phyloP scores from a whole-genome alignment of 2,329 filamentous ascomycete species.

The Ophiognomonia clavigignenti-juglandacearum region DNA sequence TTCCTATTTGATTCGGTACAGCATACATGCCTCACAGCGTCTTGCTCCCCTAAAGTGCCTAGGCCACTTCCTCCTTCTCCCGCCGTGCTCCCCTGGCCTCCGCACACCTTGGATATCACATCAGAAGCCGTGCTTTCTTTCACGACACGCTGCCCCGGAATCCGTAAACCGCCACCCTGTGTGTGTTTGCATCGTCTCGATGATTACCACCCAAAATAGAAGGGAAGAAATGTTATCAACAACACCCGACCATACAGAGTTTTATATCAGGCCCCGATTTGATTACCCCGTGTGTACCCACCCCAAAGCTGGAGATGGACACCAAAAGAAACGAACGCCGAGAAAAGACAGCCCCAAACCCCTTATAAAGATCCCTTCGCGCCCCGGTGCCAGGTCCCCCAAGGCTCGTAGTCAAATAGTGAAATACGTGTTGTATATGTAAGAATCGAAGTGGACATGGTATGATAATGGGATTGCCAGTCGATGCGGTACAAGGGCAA shows the following conservation, averaged over 20 bases:
- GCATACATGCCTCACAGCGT: no score
- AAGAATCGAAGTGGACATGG: slow-evolving; percentile 13
- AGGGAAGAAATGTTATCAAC: slow-evolving; percentile 1
- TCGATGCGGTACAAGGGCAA: slow-evolving; percentile 5
- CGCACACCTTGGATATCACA: slow-evolving; percentile 5
- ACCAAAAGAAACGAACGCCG: slow-evolving; percentile 12
- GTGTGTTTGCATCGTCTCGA: background rate
- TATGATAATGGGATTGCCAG: slow-evolving; percentile 5
- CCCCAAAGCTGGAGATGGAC: background rate
- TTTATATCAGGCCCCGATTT: slow-evolving; percentile 15
- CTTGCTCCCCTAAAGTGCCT: background rate
- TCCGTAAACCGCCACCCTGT: background rate
- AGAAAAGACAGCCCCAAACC: background rate
- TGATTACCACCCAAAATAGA: slow-evolving; percentile 13
- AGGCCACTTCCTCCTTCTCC: no score
- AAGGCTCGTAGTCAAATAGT: slow-evolving; percentile 5
- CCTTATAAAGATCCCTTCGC: slow-evolving; percentile 8
- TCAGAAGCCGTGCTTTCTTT: background rate
- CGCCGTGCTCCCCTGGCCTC: background rate
- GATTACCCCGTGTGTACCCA: slow-evolving; percentile 1
- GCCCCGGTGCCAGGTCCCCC: slow-evolving; percentile 5
- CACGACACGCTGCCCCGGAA: background rate
- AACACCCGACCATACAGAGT: slow-evolving; percentile 7
- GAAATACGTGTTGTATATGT: slow-evolving; percentile 2
- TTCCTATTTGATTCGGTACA: background rate